Conservation (phyloP, 2,329 filamentous ascomycete species). For the Alternaria atra region DNA sequence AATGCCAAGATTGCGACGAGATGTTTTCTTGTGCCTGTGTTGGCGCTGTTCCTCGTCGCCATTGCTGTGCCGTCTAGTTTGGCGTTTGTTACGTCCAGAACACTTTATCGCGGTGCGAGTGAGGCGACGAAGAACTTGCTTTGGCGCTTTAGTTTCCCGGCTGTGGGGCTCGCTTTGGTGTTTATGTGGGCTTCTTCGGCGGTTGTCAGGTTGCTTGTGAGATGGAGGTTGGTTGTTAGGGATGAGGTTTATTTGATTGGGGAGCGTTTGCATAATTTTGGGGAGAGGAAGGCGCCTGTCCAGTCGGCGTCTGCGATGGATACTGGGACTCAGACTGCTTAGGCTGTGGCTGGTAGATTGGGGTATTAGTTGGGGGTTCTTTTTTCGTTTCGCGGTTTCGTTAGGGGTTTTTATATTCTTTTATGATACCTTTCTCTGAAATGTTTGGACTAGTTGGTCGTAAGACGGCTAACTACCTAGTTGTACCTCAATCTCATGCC, state of each 20-base stretch:
- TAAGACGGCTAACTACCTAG: neutral
- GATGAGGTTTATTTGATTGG: slow-evolving; percentile 98
- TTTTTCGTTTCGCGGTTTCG: neutral
- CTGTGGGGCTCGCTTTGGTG: slow-evolving; percentile 59
- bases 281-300: slow-evolving; percentile 58
- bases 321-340: neutral
- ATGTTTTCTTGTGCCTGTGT: slow-evolving; percentile 81
- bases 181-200: slow-evolving; percentile 61
- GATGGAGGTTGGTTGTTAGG: slow-evolving; percentile 82
- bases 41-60: slow-evolving; percentile 68
- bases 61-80: slow-evolving; percentile 71
- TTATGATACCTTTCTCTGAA: neutral
- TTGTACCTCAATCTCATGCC: neutral
- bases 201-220: slow-evolving; percentile 67
- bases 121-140: slow-evolving; percentile 60
- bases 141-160: slow-evolving; percentile 79
- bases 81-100: slow-evolving; percentile 62
- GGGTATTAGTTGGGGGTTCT: neutral
- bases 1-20: slow-evolving; percentile 82
- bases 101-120: slow-evolving; percentile 52
- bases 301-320: neutral
- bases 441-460: neutral
- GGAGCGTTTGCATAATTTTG: slow-evolving; percentile 93
- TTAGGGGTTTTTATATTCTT: neutral
- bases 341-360: neutral